These are phyloP conservation scores for Mesotaenium endlicherianum DNA, from an alignment of 139 green algal genomes.

Conservation along the genomic window DNA sequence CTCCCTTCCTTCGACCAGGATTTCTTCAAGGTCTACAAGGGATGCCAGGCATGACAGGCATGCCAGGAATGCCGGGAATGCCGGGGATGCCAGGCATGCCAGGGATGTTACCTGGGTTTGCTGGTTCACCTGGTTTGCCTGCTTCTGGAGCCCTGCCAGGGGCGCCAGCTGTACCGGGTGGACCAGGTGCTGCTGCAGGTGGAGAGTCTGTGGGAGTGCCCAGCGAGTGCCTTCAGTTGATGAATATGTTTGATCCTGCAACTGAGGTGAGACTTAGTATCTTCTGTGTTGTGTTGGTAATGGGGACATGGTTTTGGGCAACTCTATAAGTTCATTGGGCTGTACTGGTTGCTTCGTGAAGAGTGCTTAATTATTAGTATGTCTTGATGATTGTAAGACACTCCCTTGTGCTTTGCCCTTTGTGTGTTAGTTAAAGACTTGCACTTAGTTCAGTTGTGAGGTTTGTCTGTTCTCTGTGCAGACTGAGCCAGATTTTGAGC, in stretches of 20 bases:
- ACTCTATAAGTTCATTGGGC: no score
- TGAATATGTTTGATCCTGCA: slow-evolving; percentile 47
- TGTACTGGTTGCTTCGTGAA: no score
- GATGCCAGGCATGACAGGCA: background rate
- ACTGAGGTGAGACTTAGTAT: slow-evolving; percentile 16
- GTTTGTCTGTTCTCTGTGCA: slow-evolving; percentile 52
- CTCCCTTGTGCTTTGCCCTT: no score
- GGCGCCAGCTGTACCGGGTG: background rate
- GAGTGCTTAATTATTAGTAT: no score
- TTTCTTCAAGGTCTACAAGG: background rate
- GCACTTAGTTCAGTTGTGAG: no score
- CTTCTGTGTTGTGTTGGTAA: no score
- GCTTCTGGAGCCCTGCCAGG: slow-evolving; percentile 4
- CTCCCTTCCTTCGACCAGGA: no score
- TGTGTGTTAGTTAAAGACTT: no score
- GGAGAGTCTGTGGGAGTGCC: slow-evolving; percentile 22
- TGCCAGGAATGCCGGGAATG: background rate
- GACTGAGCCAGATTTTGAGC: slow-evolving; percentile 75
- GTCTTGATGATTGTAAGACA: no score
- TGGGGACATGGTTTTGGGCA: no score
- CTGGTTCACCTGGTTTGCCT: background rate
- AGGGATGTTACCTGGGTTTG: background rate
- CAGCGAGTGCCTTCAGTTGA: slow-evolving; percentile 43
- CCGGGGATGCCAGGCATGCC: slow-evolving; percentile 2
- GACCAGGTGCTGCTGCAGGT: background rate